Base-by-base conservation (phyloP, 148 eudicot species). In the Amaranthus palmeri region DNA sequence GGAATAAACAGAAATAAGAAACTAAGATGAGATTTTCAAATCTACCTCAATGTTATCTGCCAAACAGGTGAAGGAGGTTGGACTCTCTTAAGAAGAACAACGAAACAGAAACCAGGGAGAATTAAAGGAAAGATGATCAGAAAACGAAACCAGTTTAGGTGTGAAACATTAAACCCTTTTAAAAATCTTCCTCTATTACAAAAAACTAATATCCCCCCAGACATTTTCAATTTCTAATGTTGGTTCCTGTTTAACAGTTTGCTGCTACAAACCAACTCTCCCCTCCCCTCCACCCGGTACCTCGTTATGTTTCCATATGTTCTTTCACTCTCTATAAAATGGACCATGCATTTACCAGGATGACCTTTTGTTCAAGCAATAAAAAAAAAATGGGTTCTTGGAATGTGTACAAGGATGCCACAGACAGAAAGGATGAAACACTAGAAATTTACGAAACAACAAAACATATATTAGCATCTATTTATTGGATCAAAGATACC, bases 401-500 rank as follows among this genome's bases (percentile, higher is more conserved):
- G 18, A 18, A 52, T 4, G 13, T 47, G 10, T 17, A 45, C 3
- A 43, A 55, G n/a, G 36, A n/a, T 10, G 18, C 46, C 76, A 25
- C 36, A 41, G 10, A 67, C 15, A 56, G n/a, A 42, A 65, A 18
- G 44, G 1, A 59, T 15, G 55, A 59, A 63, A 40, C 54, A 59
- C 36, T 40, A 12, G 17, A 51, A 1, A 25, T 25, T 10, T 56
- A 5, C 4, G 3, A 41, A 18, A 51, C 67, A 60, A 53, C 53
- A 3, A 36, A 58, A 25, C 3, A 49, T 67, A 18, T 52, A 44
- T 43, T 1, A 56, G 47, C 17, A 14, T 12, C 12, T 65, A 40
- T 40, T 10, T 36, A 44, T 1, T 52, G 15, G 36, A 25, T 52
- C 3, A 54, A 47, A 60, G 36, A 41, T 49, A 74, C 86, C 66